phyloP scores from a whole-genome alignment of 306 rosid species.

The Cucurbita pepo region DNA sequence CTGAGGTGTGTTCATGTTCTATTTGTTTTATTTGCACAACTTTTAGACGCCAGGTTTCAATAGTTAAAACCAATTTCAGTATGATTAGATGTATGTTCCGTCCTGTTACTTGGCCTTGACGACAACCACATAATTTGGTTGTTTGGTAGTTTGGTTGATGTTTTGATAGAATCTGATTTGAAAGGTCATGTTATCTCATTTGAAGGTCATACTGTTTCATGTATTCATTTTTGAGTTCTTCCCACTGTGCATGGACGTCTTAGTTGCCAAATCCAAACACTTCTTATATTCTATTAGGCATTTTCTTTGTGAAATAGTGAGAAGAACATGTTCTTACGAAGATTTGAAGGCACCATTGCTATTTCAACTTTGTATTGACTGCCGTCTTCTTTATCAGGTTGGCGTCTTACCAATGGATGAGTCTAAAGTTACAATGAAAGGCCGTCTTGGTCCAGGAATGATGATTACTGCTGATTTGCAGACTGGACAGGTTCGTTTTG shows the following conservation, averaged over 20 bases:
- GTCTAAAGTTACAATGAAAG: slow-evolving; percentile 86
- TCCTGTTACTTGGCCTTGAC: not conserved
- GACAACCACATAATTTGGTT: not conserved
- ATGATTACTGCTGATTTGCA: slow-evolving; percentile 86
- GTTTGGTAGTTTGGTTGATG: not conserved
- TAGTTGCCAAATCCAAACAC: not conserved
- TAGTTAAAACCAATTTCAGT: not conserved
- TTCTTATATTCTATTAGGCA: not conserved
- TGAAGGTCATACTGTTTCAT: not conserved
- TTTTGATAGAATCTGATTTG: not conserved
- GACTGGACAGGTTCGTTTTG: slow-evolving; percentile 65
- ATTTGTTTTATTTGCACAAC: slow-evolving; percentile 5
- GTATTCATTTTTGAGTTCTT: not conserved
- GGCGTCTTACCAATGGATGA: slow-evolving; percentile 93
- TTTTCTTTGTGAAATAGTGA: not conserved
- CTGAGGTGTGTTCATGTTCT: slow-evolving; percentile 58
- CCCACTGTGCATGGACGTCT: not conserved
- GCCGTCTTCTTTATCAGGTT: slow-evolving; percentile 30
- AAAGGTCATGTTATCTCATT: not conserved
- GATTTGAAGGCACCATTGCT: not conserved
- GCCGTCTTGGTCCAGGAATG: slow-evolving; percentile 98
- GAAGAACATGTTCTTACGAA: not conserved
- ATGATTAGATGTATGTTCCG: not conserved
- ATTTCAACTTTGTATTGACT: not conserved
- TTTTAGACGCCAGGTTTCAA: slow-evolving; percentile 8